Evolutionary conservation across 202 grass and related monocot genomes (phyloP).

Genomic region (Hordeum pubiflorum): DNA sequence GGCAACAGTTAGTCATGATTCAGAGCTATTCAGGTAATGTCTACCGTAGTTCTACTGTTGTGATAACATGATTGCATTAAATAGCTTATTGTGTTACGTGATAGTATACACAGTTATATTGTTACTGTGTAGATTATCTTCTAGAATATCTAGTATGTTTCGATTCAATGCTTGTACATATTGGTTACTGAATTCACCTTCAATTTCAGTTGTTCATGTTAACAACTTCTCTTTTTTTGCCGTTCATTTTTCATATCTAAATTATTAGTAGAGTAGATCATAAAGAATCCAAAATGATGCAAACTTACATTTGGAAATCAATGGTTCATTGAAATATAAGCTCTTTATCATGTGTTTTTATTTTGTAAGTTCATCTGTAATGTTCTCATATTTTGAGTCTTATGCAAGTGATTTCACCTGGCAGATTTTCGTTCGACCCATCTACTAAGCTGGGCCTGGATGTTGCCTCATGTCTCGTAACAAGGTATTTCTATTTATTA

Average conservation of each 20-base stretch:
- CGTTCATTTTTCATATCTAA: not conserved
- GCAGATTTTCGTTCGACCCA: constrained; percentile 92
- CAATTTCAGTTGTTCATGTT: not conserved
- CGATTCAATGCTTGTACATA: not conserved
- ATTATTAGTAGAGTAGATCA: not conserved
- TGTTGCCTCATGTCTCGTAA: constrained; percentile 90
- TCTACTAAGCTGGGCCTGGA: constrained; percentile 77
- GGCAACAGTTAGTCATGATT: constrained; percentile 66
- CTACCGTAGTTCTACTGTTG: not conserved
- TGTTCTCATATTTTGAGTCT: not conserved
- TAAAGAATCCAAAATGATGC: not conserved
- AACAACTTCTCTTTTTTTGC: not conserved
- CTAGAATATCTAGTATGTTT: not conserved
- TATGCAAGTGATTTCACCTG: constrained; percentile 21
- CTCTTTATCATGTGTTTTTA: not conserved
- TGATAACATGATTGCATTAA: not conserved
- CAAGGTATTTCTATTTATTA: constrained; percentile 50
- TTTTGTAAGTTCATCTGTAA: not conserved
- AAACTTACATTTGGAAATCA: not conserved
- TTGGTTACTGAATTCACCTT: not conserved
- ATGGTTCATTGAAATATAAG: not conserved
- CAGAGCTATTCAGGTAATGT: constrained; percentile 57
- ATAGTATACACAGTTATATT: not conserved
- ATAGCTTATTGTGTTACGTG: not conserved
- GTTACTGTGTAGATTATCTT: not conserved